Percentiles rank a stretch among this genome's conserved stretches.
Evolutionary conservation across 352 stramenopile species (phyloP).

Genomic region (Aphanomyces invadans): DNA sequence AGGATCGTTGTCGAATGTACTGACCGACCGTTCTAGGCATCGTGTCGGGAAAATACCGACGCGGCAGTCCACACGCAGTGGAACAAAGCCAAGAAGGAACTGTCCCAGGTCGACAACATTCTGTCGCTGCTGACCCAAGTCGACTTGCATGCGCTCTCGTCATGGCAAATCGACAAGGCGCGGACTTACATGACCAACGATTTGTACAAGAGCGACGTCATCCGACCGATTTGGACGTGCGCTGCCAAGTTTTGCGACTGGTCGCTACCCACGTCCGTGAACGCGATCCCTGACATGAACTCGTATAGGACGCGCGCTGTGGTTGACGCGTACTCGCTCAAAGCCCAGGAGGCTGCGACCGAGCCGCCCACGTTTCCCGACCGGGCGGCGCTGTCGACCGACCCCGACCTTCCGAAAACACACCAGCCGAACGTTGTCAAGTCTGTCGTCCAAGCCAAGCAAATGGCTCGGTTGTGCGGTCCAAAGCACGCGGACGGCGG

Average conservation of each 20-base stretch:
- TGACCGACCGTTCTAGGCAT: no score
- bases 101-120: constrained; percentile 63
- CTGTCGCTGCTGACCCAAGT: constrained; percentile 40
- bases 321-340: constrained; percentile 54
- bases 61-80: constrained; percentile 25
- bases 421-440: background rate
- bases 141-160: constrained; percentile 34
- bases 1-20: no score
- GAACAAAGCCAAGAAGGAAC: constrained; percentile 40
- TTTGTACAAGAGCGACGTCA: constrained; percentile 51
- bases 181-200: constrained; percentile 53
- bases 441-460: constrained; percentile 50
- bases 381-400: background rate
- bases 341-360: background rate
- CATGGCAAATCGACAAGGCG: constrained; percentile 32
- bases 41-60: no score
- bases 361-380: background rate
- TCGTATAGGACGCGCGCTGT: constrained; percentile 42
- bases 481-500: constrained; percentile 31
- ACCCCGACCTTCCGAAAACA: background rate
- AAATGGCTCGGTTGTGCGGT: constrained; percentile 64
- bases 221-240: constrained; percentile 76
- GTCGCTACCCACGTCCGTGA: constrained; percentile 31
- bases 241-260: constrained; percentile 88
- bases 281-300: no score